Base-by-base conservation (phyloP, 1,284 basidiomycete genomes). In the Papiliotrema nemorosa region DNA sequence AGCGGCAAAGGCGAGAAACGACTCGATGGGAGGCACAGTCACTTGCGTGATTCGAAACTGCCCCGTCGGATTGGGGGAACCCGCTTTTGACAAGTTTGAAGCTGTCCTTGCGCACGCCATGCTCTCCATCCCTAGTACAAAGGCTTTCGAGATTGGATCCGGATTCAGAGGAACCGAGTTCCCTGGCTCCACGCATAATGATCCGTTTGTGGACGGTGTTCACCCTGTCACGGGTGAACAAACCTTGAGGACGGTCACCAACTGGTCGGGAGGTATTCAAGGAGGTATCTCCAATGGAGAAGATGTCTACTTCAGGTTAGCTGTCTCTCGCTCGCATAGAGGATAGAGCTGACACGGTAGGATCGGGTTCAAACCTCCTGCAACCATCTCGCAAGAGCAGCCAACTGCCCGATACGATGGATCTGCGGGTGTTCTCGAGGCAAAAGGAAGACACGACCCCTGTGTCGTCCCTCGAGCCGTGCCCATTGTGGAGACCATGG, bases 401-500 rank as follows among this genome's bases (percentile, higher is more conserved):
- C 67, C 79, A 41, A 99, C 96, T 7, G 89, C 87, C 4, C 86
- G 88, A 73, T 99, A 99, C 76, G 85, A 93, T 65, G 96, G 96
- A 33, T 87, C 86, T 16, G 77, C 82, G 0, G 96, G 96, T 26
- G 83, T 82, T 27, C 81, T 99, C 40, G 90, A 90, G 29, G 88
- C 94, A 24, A 81, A 91, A 42, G 96, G 96, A 10, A 81, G 96
- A 53, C 93, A 97, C 75, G 93, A 97, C 73, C 94, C 96, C 12
- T 99, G 96, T 69, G 96, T 99, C 41, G 92, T 98, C 6, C 94
- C 96, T 27, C 85, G 81, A 37, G 96, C 96, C 7, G 91, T 99
- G 22, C 93, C 96, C 37, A 99, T 99, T 65, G 93, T 98, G 26
- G 96, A 99, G 78, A 85, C 90, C 1, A 98, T 99, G 96, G 91